Percentiles rank a stretch among this genome's conserved stretches.
These are phyloP conservation scores for Fusarium newnesense DNA, from an alignment of 2,329 filamentous ascomycete genomes.

Conservation along the genomic window DNA sequence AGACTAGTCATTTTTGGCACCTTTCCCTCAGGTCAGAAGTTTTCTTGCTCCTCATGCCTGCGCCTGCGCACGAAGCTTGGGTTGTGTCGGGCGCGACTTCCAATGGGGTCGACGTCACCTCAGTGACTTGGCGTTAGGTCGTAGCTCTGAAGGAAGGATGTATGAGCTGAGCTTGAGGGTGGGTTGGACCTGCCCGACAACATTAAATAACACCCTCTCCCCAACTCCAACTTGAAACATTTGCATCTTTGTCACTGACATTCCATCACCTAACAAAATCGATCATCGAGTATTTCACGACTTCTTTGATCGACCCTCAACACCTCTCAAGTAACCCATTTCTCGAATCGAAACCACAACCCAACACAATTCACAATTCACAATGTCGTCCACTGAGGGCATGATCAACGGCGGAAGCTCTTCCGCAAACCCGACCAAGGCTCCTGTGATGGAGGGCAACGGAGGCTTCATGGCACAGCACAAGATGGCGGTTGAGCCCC, in stretches of 20 bases:
- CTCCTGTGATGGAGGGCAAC: slow-evolving; percentile 35
- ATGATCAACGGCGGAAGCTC: slow-evolving; percentile 44
- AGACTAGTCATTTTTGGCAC: background rate
- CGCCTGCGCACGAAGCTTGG: slow-evolving; percentile 6
- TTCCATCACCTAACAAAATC: background rate
- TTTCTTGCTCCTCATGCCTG: background rate
- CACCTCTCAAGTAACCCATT: background rate
- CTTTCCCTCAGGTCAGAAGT: background rate
- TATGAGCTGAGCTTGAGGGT: slow-evolving; percentile 4
- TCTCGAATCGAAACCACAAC: background rate
- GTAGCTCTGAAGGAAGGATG: slow-evolving; percentile 4
- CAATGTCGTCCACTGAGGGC: slow-evolving; percentile 34
- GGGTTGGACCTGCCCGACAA: slow-evolving; percentile 6
- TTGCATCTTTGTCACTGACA: background rate
- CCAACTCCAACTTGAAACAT: slow-evolving; percentile 15
- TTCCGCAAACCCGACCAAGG: slow-evolving; percentile 46
- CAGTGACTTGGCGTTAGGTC: slow-evolving; percentile 23
- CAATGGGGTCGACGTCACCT: slow-evolving; percentile 29
- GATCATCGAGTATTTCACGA: background rate
- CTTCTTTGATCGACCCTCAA: background rate
- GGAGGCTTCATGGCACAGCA: slow-evolving; percentile 62
- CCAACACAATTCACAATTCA: background rate
- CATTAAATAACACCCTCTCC: slow-evolving; percentile 34
- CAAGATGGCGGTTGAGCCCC: slow-evolving; percentile 79
- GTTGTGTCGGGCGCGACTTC: slow-evolving; percentile 11